A percentile compares a stretch with the other conserved stretches of the same genome.
Conservation (phyloP, 768 basidiomycete genomes). For the Suillus spraguei region DNA sequence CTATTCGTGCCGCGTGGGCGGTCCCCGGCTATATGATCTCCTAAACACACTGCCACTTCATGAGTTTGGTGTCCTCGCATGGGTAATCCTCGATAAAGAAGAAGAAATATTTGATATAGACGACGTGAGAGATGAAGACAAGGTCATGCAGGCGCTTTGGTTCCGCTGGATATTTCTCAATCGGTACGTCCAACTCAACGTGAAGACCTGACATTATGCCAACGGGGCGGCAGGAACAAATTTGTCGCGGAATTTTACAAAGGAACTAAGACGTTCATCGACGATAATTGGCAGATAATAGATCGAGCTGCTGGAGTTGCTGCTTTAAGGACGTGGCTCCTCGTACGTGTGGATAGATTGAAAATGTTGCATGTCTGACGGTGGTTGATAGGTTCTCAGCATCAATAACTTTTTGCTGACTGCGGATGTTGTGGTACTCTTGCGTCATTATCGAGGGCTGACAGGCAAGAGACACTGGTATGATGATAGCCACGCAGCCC, state of each 20-base stretch:
- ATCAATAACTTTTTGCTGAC: conserved; percentile 56
- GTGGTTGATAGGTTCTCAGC: conserved; percentile 48
- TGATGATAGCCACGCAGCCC: conserved; percentile 13
- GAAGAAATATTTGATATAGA: conserved; percentile 77
- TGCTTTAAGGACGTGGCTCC: conserved; percentile 60
- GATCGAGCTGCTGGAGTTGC: conserved; percentile 69
- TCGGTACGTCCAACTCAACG: conserved; percentile 39
- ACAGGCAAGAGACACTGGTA: conserved; percentile 52
- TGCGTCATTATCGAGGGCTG: conserved; percentile 56
- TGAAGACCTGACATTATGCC: background rate
- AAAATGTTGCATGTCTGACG: background rate
- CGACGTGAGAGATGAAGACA: conserved; percentile 73
- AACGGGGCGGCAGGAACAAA: conserved; percentile 38
- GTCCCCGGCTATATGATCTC: conserved; percentile 66
- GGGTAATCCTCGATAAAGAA: conserved; percentile 71
- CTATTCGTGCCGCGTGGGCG: conserved; percentile 69
- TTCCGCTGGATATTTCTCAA: conserved; percentile 71
- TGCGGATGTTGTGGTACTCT: conserved; percentile 48
- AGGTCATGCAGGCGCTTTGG: conserved; percentile 81
- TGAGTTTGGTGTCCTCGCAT: conserved; percentile 64
- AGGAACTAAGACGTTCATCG: conserved; percentile 57
- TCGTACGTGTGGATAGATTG: conserved; percentile 42
- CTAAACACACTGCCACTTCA: conserved; percentile 61
- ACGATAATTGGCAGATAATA: conserved; percentile 66
- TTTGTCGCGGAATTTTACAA: conserved; percentile 60